A percentile compares a stretch with the other conserved stretches of the same genome.
phyloP scores from a whole-genome alignment of 441 rosid genomes.

The Eutrema salsugineum region DNA sequence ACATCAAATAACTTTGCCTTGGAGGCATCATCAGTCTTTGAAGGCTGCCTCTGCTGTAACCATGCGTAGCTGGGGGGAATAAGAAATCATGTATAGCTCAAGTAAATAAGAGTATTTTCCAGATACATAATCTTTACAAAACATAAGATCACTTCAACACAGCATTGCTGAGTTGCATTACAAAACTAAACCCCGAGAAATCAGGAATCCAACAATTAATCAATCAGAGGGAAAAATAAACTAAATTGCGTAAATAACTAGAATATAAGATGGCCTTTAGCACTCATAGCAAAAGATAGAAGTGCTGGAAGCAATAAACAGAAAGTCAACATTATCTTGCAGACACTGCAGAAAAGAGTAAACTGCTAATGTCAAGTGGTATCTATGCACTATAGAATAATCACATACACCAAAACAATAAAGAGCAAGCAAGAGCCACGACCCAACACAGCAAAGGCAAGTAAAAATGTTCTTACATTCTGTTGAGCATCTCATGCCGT shows the following conservation, averaged over 20 bases:
- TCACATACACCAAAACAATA: not conserved
- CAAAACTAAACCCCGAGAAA: not conserved
- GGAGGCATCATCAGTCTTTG: slow-evolving; percentile 45
- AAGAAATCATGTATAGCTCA: slow-evolving; percentile 20
- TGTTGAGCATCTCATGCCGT: slow-evolving; percentile 46
- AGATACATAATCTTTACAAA: not conserved
- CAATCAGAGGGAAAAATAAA: not conserved
- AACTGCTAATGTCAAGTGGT: not conserved
- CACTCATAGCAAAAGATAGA: not conserved
- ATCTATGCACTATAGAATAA: not conserved
- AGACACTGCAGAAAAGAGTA: not conserved
- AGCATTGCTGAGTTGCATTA: not conserved
- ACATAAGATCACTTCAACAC: slow-evolving; percentile 16
- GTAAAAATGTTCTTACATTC: slow-evolving; percentile 53
- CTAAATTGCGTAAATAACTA: not conserved
- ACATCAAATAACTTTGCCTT: slow-evolving; percentile 52
- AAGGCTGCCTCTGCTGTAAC: slow-evolving; percentile 57
- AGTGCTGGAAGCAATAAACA: not conserved
- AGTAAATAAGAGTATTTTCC: slow-evolving; percentile 16
- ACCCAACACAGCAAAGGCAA: not conserved
- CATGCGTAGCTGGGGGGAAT: slow-evolving; percentile 44
- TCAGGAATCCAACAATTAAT: not conserved
- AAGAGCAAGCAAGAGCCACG: not conserved
- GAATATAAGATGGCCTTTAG: not conserved
- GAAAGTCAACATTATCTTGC: not conserved